Base-by-base conservation (phyloP, 805 yeast genomes). In the Lachancea nothofagi region DNA sequence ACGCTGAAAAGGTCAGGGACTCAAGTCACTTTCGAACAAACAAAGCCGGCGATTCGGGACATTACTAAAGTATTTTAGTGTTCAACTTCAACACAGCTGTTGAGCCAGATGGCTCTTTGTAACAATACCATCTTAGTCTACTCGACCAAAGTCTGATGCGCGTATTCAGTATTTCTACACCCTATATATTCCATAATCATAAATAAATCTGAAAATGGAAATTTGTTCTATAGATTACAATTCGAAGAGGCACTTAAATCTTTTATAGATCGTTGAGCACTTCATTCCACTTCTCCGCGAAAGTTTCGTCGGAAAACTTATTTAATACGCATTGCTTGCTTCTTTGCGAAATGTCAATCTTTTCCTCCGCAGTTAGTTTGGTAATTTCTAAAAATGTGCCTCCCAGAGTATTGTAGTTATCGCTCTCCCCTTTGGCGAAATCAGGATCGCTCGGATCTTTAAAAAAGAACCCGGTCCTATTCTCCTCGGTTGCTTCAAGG, bases 381-480 rank as follows among this genome's bases (percentile, higher is more conserved):
- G 70, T 65, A 3, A 75, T 72, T 29, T 61, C 50, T 2, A 49
- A 39, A 19, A 90, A 69, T 5, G 75, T 65, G 7, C 70, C 70
- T n/a, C 67, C 50, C 36, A 90, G 66, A 1, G 67, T 53, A 1
- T 77, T 74, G 54, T 62, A 74, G n/a, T 54, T 56, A 31, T 46
- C 55, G 23, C 43, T 42, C 17, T 43, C 44, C 19, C 47, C 39
- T 14, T 42, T 41, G 12, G 34, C 42, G 50, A 55, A 80, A 58
- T 85, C 96, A 1, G 95, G 94, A 55, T 89, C 97, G 5, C 60
- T 59, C 9, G 62, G 61, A 47, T 81, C 77, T 45, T 72, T 77
- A 67, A 90, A 93, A 59, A 88, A 83, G 53, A 83, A 82, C 0
- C 97, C 97, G 0, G 86, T 71, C 42, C 75, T 74, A 10, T 71